These are phyloP conservation scores for Paraphoma sp. DNA, from an alignment of 2,329 filamentous ascomycete species.

Conservation along the genomic window DNA sequence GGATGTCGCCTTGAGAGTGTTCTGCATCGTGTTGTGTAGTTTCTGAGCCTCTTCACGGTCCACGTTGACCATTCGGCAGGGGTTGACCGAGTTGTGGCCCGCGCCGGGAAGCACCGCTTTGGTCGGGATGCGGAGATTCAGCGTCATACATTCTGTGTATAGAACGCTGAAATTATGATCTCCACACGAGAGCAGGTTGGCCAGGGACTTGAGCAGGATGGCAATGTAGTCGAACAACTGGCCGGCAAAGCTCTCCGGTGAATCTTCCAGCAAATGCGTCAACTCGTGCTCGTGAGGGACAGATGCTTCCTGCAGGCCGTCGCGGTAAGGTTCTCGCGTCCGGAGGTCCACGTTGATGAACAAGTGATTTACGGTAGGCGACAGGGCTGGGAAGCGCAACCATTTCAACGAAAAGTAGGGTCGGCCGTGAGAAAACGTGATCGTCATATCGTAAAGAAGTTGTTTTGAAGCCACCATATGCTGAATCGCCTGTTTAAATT, in stretches of 20 bases:
- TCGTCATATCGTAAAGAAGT: constrained; percentile 33
- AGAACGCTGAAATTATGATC: constrained; percentile 28
- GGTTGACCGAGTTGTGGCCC: constrained; percentile 18
- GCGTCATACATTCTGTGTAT: constrained; percentile 33
- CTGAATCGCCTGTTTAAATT: constrained; percentile 37
- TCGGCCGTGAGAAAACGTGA: constrained; percentile 41
- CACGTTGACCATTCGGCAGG: constrained; percentile 26
- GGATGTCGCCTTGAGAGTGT: constrained; percentile 33
- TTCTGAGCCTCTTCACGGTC: constrained; percentile 24
- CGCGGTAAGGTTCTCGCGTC: constrained; percentile 33
- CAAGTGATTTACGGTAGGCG: constrained; percentile 35
- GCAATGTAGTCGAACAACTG: constrained; percentile 42
- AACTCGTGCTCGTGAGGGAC: constrained; percentile 34
- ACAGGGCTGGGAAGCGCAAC: constrained; percentile 35
- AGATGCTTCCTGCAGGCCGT: constrained; percentile 7
- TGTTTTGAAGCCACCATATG: constrained; percentile 34
- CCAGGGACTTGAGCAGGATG: constrained; percentile 36
- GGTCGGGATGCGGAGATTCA: constrained; percentile 39
- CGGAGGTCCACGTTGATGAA: constrained; percentile 39
- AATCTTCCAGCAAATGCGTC: constrained; percentile 32
- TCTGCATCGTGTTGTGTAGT: constrained; percentile 32
- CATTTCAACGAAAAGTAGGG: constrained; percentile 41
- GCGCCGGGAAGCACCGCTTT: constrained; percentile 16
- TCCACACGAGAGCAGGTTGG: constrained; percentile 29
- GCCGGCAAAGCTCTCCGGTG: constrained; percentile 32